Percentiles rank a stretch among this genome's conserved stretches.
These are phyloP conservation scores for Thyridium curvatum DNA, from an alignment of 2,329 filamentous ascomycete species.

Conservation along the genomic window DNA sequence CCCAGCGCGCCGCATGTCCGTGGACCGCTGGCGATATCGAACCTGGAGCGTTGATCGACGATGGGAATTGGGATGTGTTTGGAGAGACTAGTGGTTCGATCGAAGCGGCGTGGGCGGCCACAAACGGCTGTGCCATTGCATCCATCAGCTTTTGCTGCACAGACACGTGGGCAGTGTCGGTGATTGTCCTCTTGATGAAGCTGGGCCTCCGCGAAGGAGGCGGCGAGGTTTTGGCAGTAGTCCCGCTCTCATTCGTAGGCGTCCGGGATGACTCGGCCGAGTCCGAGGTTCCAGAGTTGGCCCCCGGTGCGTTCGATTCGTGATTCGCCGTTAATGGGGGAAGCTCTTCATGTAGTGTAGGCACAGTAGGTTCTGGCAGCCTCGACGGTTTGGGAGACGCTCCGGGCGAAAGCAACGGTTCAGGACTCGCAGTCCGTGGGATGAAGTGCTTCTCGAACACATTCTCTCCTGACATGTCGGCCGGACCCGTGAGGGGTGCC, in stretches of 20 bases:
- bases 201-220: slow-evolving; percentile 55
- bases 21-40: slow-evolving; percentile 61
- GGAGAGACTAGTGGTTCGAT: slow-evolving; percentile 36
- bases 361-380: slow-evolving; percentile 7
- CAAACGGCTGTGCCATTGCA: slow-evolving; percentile 75
- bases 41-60: slow-evolving; percentile 34
- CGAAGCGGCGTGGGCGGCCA: slow-evolving; percentile 38
- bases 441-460: slow-evolving; percentile 80
- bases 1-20: slow-evolving; percentile 84
- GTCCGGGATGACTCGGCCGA: slow-evolving; percentile 47
- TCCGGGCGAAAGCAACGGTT: slow-evolving; percentile 26
- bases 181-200: slow-evolving; percentile 76
- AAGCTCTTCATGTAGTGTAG: slow-evolving; percentile 1
- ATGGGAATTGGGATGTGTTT: slow-evolving; percentile 30
- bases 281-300: slow-evolving; percentile 13
- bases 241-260: slow-evolving; percentile 49
- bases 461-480: slow-evolving; percentile 66
- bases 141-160: slow-evolving; percentile 82
- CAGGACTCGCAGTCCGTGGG: slow-evolving; percentile 44
- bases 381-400: slow-evolving; percentile 23
- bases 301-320: background rate
- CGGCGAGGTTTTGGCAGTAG: slow-evolving; percentile 45
- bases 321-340: background rate
- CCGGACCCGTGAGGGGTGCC: slow-evolving; percentile 76
- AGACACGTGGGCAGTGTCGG: slow-evolving; percentile 68